Percentiles rank a stretch among this genome's conserved stretches.
These are phyloP conservation scores for Gossypium trilobum DNA, from an alignment of 441 rosid species.

Conservation along the genomic window DNA sequence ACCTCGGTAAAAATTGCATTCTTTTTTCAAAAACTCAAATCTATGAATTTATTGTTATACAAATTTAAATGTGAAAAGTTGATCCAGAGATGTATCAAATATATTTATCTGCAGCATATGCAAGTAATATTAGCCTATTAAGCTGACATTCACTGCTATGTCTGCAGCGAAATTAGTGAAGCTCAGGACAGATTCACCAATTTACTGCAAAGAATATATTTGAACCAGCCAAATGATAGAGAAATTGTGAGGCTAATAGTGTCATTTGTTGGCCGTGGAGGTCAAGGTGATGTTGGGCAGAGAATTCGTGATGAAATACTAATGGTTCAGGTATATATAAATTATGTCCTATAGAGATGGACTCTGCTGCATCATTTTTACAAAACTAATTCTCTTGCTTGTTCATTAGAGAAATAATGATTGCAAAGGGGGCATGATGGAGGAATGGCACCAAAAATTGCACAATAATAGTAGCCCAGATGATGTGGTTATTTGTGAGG, in stretches of 20 bases:
- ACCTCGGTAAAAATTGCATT: slow-evolving; percentile 39
- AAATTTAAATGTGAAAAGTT: background rate
- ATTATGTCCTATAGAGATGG: slow-evolving; percentile 12
- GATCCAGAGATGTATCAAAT: background rate
- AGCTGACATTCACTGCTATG: background rate
- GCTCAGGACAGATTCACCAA: slow-evolving; percentile 56
- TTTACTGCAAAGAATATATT: slow-evolving; percentile 39
- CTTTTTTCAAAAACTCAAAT: background rate
- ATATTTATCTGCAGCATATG: background rate
- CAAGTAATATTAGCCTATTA: background rate
- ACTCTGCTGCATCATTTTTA: slow-evolving; percentile 6
- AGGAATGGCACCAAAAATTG: slow-evolving; percentile 78
- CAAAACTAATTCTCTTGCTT: slow-evolving; percentile 4
- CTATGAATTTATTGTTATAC: background rate
- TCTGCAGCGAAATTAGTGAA: slow-evolving; percentile 61
- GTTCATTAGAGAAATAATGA: slow-evolving; percentile 48
- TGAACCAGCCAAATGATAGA: slow-evolving; percentile 41
- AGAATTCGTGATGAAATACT: slow-evolving; percentile 68
- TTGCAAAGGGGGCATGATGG: slow-evolving; percentile 69
- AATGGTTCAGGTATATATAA: slow-evolving; percentile 40
- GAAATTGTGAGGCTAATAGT: slow-evolving; percentile 50
- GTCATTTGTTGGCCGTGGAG: slow-evolving; percentile 62
- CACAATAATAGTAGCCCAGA: slow-evolving; percentile 64
- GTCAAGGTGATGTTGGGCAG: slow-evolving; percentile 65
- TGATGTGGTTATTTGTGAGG: slow-evolving; percentile 71